phyloP scores from a whole-genome alignment of 106 monocot genomes.

The Dactylorhiza incarnata region DNA sequence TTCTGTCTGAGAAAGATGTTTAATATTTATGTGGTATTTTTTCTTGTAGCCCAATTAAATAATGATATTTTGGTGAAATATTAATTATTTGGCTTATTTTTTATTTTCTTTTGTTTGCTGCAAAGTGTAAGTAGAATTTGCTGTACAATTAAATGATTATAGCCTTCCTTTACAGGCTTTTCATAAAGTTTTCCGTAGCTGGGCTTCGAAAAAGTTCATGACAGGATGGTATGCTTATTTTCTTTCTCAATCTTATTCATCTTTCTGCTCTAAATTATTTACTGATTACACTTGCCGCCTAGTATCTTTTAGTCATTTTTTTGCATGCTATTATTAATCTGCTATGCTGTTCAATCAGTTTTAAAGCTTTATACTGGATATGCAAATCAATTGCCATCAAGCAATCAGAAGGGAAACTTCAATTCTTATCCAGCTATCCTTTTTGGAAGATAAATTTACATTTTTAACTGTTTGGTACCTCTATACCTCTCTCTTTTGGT shows the following conservation, averaged over 20 bases:
- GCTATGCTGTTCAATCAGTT: neutral
- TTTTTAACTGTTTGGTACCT: neutral
- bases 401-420: neutral
- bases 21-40: neutral
- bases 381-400: neutral
- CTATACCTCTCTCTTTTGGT: neutral
- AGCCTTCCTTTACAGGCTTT: slow-evolving; percentile 38
- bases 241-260: neutral
- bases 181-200: slow-evolving; percentile 56
- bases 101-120: neutral
- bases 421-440: neutral
- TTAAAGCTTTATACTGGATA: neutral
- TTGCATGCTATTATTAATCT: neutral
- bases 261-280: neutral
- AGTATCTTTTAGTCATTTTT: neutral
- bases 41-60: neutral
- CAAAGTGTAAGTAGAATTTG: neutral
- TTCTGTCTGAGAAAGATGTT: neutral
- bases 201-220: slow-evolving; percentile 89
- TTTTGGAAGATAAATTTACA: neutral
- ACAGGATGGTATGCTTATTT: slow-evolving; percentile 56
- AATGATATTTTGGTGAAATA: neutral
- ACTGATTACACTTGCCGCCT: neutral
- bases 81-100: neutral
- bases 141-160: neutral